These are phyloP conservation scores for Trichoderma gracile DNA, from an alignment of 2,329 filamentous ascomycete genomes.

Conservation along the genomic window DNA sequence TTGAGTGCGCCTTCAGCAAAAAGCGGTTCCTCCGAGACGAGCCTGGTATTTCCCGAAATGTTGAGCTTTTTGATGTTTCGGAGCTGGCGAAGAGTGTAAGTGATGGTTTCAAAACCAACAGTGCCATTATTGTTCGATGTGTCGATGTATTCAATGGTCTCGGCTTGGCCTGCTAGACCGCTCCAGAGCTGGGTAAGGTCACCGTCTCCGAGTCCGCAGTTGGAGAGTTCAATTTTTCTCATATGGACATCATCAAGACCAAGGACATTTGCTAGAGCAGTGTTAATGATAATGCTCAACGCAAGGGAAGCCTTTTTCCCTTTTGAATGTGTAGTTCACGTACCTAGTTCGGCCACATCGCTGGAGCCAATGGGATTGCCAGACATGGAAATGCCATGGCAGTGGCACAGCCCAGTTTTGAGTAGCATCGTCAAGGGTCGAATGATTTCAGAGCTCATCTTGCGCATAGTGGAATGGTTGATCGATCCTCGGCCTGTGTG, in stretches of 20 bases:
- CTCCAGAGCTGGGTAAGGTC: conserved; percentile 52
- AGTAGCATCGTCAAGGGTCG: conserved; percentile 53
- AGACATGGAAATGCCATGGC: conserved; percentile 53
- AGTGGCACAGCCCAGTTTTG: conserved; percentile 49
- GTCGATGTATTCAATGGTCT: conserved; percentile 51
- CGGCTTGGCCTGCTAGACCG: conserved; percentile 47
- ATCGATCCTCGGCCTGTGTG: conserved; percentile 32
- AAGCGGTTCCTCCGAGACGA: conserved; percentile 47
- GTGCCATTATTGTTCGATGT: conserved; percentile 56
- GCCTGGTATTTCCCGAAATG: conserved; percentile 53
- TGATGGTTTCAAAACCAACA: conserved; percentile 50
- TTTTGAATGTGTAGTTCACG: conserved; percentile 9
- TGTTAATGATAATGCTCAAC: neutral
- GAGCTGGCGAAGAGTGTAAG: conserved; percentile 47
- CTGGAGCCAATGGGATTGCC: conserved; percentile 49
- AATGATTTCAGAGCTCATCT: conserved; percentile 45
- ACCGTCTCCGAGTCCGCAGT: conserved; percentile 53
- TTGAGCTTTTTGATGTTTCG: conserved; percentile 50
- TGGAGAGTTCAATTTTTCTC: conserved; percentile 52
- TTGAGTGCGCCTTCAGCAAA: conserved; percentile 48
- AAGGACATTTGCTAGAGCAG: conserved; percentile 36
- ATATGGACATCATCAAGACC: conserved; percentile 43
- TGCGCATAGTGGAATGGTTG: conserved; percentile 31
- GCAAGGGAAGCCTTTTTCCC: no score
- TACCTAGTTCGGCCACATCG: conserved; percentile 54